phyloP scores from a whole-genome alignment of 108 stramenopile species.

The Skeletonema tropicum region DNA sequence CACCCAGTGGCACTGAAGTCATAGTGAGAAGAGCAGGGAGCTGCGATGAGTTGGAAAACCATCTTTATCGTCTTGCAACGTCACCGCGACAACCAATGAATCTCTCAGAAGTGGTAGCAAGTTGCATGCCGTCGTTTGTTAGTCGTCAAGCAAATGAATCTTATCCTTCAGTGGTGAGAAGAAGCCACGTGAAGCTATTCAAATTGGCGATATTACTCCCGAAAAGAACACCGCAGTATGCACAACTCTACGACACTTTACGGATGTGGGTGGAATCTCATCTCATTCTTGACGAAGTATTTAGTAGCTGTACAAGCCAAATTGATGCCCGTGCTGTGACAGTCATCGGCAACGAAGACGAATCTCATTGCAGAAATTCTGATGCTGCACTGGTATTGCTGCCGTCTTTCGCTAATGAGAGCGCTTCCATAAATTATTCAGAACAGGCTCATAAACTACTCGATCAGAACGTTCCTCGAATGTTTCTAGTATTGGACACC shows the following conservation, averaged over 20 bases:
- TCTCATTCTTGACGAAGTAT: conserved; percentile 16
- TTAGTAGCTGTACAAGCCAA: conserved; percentile 10
- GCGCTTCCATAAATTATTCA: conserved; percentile 16
- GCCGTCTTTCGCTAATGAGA: conserved; percentile 15
- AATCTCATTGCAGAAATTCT: conserved; percentile 25
- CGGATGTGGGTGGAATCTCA: conserved; percentile 47
- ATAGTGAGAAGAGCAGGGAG: background rate
- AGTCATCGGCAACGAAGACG: conserved; percentile 44
- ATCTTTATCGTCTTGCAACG: conserved; percentile 48
- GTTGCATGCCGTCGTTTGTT: conserved; percentile 1
- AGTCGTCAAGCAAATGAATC: conserved; percentile 4
- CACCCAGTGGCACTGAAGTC: background rate
- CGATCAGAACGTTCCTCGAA: conserved; percentile 23
- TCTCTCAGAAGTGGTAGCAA: conserved; percentile 26
- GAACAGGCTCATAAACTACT: conserved; percentile 13
- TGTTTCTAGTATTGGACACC: conserved; percentile 30
- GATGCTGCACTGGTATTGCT: conserved; percentile 41
- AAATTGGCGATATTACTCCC: conserved; percentile 48
- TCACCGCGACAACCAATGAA: conserved; percentile 24
- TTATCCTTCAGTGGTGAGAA: background rate
- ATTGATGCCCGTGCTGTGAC: conserved; percentile 32
- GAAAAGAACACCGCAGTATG: background rate
- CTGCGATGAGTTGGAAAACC: conserved; percentile 14
- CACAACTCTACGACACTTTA: conserved; percentile 27
- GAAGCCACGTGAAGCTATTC: conserved; percentile 15